Base-by-base conservation (phyloP, 768 basidiomycete species). In the Pisolithus sp. region DNA sequence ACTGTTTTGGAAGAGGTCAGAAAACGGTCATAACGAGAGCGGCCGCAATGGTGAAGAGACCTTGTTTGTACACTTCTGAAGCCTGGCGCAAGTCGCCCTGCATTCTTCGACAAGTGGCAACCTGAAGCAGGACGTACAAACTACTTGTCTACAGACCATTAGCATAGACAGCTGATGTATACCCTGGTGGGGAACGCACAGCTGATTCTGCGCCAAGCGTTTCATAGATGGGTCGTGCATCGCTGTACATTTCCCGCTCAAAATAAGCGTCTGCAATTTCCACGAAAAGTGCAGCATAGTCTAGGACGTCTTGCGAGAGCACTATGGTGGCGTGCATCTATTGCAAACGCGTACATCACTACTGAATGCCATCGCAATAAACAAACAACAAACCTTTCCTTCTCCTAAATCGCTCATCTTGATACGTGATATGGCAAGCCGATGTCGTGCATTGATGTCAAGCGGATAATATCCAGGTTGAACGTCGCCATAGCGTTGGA, bases 261-360 rank as follows among this genome's bases (percentile, higher is more conserved):
- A 85, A 86, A 62, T 87, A 88, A 0, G 88, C 89, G 57, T 92
- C 89, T 0, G 89, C 93, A 31, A 95, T 84, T 60, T 94, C 91
- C 0, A 73, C 76, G 59, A 91, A 93, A 4, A 93, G 72, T 1
- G 83, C 78, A 0, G 86, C 82, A 57, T 92, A 92, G 57, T 92
- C 84, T 4, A 81, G 61, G 0, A 86, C 76, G 50, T 93, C 90
- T 57, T 90, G 78, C 0, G 77, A 62, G 2, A 89, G 73, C 21
- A 97, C 77, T 34, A 86, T 71, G 26, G 75, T 76, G 1, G 90
- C 84, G 65, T 98, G 94, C 37, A 83, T 73, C 92, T 96, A 50
- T 9, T 23, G 24, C 9, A 31, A 34, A 34, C 21, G 15, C 23
- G 8, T 40, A 37, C 30, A 38, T 44, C 36, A n/a, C 34, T 20